These are phyloP conservation scores for Hygrophoropsis aurantiaca DNA, from an alignment of 768 basidiomycete species.

Conservation along the genomic window DNA sequence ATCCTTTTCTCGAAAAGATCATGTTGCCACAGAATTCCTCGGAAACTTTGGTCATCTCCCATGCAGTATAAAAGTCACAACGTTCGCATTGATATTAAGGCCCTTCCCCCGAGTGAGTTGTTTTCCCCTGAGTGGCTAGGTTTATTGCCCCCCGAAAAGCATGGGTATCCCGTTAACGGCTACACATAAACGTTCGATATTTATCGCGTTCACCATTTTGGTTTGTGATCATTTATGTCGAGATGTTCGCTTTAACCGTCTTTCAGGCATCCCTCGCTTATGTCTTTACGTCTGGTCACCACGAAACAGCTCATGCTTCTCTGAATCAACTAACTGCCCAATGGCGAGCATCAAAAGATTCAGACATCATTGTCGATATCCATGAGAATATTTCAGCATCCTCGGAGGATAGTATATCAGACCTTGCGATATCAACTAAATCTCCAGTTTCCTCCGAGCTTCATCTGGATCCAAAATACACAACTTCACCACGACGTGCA, in stretches of 20 bases:
- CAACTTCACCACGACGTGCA: conserved; percentile 26
- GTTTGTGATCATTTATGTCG: conserved; percentile 12
- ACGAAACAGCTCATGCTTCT: background rate
- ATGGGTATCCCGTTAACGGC: conserved; percentile 26
- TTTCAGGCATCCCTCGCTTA: conserved; percentile 4
- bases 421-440: background rate
- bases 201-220: conserved; percentile 23
- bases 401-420: background rate
- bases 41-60: no score
- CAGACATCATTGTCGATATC: background rate
- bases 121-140: background rate
- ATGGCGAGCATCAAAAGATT: background rate
- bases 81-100: background rate
- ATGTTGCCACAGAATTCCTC: background rate
- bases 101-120: background rate
- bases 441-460: conserved; percentile 4
- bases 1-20: background rate
- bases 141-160: background rate
- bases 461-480: conserved; percentile 1
- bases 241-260: no score
- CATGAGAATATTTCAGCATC: background rate
- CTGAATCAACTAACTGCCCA: conserved; percentile 5
- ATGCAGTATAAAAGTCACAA: background rate
- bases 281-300: conserved; percentile 13
- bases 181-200: conserved; percentile 28